A percentile compares a stretch with the other conserved stretches of the same genome.
phyloP scores from a whole-genome alignment of 768 basidiomycete species.

The Rhodotorula diobovata region DNA sequence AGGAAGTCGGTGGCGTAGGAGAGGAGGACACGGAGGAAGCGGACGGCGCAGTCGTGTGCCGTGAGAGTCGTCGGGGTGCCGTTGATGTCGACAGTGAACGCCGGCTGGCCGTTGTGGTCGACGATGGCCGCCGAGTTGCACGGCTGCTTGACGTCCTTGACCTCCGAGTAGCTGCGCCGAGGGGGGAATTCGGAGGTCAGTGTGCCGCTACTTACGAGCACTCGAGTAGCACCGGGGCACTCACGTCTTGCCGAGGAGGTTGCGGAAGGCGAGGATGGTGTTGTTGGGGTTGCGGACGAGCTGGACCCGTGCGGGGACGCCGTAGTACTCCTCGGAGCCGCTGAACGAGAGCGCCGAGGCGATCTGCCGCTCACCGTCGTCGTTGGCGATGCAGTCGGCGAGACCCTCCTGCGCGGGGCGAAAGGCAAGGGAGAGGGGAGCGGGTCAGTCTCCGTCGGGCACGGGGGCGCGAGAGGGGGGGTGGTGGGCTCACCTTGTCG shows the following conservation, averaged over 20 bases:
- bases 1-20: slow-evolving; percentile 87
- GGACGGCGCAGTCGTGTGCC: slow-evolving; percentile 72
- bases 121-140: slow-evolving; percentile 58
- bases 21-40: slow-evolving; percentile 78
- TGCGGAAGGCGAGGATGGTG: slow-evolving; percentile 90
- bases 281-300: slow-evolving; percentile 91
- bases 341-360: slow-evolving; percentile 82
- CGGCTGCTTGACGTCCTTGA: slow-evolving; percentile 41
- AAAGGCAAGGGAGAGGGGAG: slow-evolving; percentile 1
- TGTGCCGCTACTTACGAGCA: no score
- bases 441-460: background rate
- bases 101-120: slow-evolving; percentile 62
- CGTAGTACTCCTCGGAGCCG: slow-evolving; percentile 67
- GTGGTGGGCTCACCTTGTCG: slow-evolving; percentile 62
- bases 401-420: slow-evolving; percentile 84
- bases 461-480: background rate
- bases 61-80: slow-evolving; percentile 61
- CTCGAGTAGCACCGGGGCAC: slow-evolving; percentile 39
- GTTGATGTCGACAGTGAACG: slow-evolving; percentile 53
- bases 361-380: slow-evolving; percentile 97
- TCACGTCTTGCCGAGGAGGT: slow-evolving; percentile 85
- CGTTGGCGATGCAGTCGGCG: slow-evolving; percentile 93
- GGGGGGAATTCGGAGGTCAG: no score
- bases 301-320: slow-evolving; percentile 88
- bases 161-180: slow-evolving; percentile 38